These are phyloP conservation scores for Echinochloa phyllopogon DNA, from an alignment of 176 grass and related monocot species.

Conservation along the genomic window DNA sequence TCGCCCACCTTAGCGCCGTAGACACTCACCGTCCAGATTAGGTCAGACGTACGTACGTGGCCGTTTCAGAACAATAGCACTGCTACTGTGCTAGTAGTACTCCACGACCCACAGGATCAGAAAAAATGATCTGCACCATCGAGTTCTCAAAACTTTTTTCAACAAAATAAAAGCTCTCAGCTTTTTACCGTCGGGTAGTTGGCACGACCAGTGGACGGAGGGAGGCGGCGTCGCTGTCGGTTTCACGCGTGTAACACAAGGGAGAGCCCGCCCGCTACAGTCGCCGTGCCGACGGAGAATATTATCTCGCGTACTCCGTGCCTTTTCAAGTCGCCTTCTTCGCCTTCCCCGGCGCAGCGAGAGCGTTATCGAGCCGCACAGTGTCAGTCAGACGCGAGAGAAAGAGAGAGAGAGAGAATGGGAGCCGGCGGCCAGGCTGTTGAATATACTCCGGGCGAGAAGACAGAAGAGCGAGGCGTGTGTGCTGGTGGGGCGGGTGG, in stretches of 20 bases:
- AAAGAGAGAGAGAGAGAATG: background rate
- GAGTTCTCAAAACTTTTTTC: background rate
- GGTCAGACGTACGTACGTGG: constrained; percentile 5
- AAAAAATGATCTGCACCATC: background rate
- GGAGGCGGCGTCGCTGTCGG: constrained; percentile 9
- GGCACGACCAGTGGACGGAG: background rate
- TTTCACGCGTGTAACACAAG: constrained; percentile 25
- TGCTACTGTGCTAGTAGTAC: too few relatives aligned
- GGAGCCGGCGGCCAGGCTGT: constrained; percentile 13
- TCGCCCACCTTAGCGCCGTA: constrained; percentile 30
- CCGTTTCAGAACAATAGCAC: background rate
- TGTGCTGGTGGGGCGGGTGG: background rate
- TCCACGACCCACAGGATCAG: background rate
- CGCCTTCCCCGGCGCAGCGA: background rate
- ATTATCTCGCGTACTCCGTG: background rate
- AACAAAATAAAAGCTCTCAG: background rate
- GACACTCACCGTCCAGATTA: background rate
- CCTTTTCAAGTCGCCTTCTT: constrained; percentile 33
- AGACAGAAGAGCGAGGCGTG: background rate
- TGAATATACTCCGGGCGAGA: background rate
- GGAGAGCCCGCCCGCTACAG: background rate
- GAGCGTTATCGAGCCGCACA: constrained; percentile 5
- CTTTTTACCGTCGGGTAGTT: constrained; percentile 16
- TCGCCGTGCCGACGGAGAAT: constrained; percentile 33
- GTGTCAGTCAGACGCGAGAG: background rate